Conservation (phyloP, 163 green algal species). For the Chlamydomonas reinhardtii region DNA sequence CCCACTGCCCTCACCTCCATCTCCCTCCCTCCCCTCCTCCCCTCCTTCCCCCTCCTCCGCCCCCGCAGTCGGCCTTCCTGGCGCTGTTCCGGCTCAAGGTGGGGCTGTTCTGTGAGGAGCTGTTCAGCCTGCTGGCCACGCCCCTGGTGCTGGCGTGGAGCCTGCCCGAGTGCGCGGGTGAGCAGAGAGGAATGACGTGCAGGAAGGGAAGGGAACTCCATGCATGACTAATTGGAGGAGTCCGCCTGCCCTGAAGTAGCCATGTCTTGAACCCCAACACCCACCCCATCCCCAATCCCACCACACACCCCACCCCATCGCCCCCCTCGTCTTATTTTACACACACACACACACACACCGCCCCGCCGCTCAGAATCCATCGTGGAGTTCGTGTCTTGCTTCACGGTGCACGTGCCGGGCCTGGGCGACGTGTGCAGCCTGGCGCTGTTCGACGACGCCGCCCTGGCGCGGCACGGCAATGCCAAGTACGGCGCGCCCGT, state of each 20-base stretch:
- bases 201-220: no score
- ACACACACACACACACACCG: no score
- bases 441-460: conserved; percentile 79
- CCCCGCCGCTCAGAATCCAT: conserved; percentile 70
- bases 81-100: conserved; percentile 88
- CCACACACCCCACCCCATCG: no score
- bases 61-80: conserved; percentile 78
- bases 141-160: conserved; percentile 84
- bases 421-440: conserved; percentile 94
- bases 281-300: no score
- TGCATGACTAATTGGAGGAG: no score
- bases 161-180: conserved; percentile 82
- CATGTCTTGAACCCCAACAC: no score
- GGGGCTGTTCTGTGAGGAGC: conserved; percentile 73
- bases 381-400: conserved; percentile 86
- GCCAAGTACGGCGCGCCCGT: conserved; percentile 81
- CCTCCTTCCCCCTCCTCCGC: background rate
- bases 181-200: background rate
- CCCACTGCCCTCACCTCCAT: no score
- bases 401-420: conserved; percentile 85
- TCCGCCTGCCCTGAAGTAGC: no score
- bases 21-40: background rate
- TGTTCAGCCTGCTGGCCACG: conserved; percentile 87
- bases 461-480: conserved; percentile 87
- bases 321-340: no score